Percentiles rank a stretch among this genome's conserved stretches.
These are phyloP conservation scores for Setaria italica DNA, from an alignment of 202 grass and related monocot genomes.

Conservation along the genomic window DNA sequence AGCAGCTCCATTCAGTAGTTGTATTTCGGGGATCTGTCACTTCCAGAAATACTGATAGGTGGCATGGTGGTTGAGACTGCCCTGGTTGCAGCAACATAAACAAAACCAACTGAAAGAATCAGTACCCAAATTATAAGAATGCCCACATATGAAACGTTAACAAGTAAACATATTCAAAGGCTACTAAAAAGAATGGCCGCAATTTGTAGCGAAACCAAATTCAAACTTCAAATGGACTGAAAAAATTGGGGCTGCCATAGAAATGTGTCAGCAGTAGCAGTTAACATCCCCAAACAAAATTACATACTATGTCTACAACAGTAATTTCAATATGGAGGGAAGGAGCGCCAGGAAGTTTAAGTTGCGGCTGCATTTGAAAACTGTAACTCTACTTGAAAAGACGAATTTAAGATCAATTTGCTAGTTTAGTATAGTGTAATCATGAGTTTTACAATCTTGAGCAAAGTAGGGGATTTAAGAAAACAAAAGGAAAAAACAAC, in stretches of 20 bases:
- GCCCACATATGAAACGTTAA: slow-evolving; percentile 31
- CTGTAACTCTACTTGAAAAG: slow-evolving; percentile 14
- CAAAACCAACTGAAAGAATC: slow-evolving; percentile 45
- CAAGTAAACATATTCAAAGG: slow-evolving; percentile 9
- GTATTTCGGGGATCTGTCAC: slow-evolving; percentile 86
- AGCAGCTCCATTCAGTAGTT: slow-evolving; percentile 89
- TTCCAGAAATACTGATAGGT: slow-evolving; percentile 96
- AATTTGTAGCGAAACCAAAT: slow-evolving; percentile 24
- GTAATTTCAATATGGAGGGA: not conserved
- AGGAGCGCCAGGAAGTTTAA: slow-evolving; percentile 14
- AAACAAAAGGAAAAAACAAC: not conserved
- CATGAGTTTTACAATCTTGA: not conserved
- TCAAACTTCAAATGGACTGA: slow-evolving; percentile 13
- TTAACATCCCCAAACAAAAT: slow-evolving; percentile 25
- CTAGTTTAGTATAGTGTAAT: slow-evolving; percentile 10
- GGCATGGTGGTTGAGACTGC: slow-evolving; percentile 96
- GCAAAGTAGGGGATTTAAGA: not conserved
- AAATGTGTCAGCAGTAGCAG: slow-evolving; percentile 8
- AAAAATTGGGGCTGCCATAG: not conserved
- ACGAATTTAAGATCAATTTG: slow-evolving; percentile 1
- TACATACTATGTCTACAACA: slow-evolving; percentile 13
- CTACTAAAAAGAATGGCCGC: slow-evolving; percentile 40
- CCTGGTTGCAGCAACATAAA: slow-evolving; percentile 79
- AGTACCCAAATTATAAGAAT: slow-evolving; percentile 35
- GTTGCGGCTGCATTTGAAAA: not conserved